phyloP scores from a whole-genome alignment of 768 basidiomycete genomes.

The Trametes sanguinea region DNA sequence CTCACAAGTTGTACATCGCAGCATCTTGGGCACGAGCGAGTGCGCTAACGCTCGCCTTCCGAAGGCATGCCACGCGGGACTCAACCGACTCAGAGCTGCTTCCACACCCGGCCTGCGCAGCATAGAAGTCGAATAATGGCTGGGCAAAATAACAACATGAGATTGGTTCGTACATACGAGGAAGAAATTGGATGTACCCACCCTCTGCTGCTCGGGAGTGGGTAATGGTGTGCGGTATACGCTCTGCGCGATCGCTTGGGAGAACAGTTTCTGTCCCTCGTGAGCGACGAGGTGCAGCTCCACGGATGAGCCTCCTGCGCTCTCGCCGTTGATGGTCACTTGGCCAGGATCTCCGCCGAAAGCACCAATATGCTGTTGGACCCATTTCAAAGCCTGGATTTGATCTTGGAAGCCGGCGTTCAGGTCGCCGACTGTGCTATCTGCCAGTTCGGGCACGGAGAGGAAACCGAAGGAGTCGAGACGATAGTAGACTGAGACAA shows the following conservation, averaged over 20 bases:
- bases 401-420: constrained; percentile 63
- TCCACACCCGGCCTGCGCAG: constrained; percentile 51
- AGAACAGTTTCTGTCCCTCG: constrained; percentile 44
- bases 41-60: constrained; percentile 51
- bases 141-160: constrained; percentile 24
- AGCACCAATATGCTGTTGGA: constrained; percentile 38
- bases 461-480: constrained; percentile 67
- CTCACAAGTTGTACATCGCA: constrained; percentile 45
- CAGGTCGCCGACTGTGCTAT: constrained; percentile 45
- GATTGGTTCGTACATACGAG: background rate
- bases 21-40: constrained; percentile 58
- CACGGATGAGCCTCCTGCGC: constrained; percentile 57
- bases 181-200: constrained; percentile 28
- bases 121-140: constrained; percentile 56
- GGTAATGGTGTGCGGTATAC: constrained; percentile 56
- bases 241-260: constrained; percentile 62
- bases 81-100: constrained; percentile 31
- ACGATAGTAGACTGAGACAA: constrained; percentile 69
- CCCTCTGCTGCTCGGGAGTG: constrained; percentile 52
- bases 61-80: constrained; percentile 47
- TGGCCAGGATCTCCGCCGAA: constrained; percentile 43
- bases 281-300: constrained; percentile 59
- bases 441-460: constrained; percentile 47
- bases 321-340: constrained; percentile 60
- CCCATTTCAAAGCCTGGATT: constrained; percentile 42